phyloP scores from a whole-genome alignment of 768 basidiomycete species.

The Kwoniella shandongensis region DNA sequence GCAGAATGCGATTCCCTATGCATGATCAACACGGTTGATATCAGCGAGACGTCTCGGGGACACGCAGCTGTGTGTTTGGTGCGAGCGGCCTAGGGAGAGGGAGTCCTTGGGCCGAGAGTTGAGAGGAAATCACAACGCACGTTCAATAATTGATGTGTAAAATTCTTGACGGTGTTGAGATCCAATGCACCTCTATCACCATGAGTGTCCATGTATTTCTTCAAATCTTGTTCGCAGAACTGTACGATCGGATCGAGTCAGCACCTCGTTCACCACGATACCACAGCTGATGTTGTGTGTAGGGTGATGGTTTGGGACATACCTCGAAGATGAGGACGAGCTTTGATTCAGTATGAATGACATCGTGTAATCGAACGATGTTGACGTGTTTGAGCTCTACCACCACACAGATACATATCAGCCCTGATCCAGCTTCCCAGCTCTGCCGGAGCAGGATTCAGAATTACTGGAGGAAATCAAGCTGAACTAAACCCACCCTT shows the following conservation, averaged over 20 bases:
- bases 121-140: conserved; percentile 27
- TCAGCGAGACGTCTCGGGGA: background rate
- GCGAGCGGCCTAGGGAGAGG: no score
- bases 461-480: no score
- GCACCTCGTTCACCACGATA: no score
- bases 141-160: conserved; percentile 95
- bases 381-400: conserved; percentile 96
- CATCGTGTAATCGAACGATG: conserved; percentile 96
- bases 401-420: no score
- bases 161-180: conserved; percentile 81
- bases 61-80: background rate
- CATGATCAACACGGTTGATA: background rate
- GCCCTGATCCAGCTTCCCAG: no score
- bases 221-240: conserved; percentile 96
- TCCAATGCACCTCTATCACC: conserved; percentile 95
- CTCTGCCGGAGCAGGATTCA: no score
- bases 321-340: conserved; percentile 93
- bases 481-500: conserved; percentile 62
- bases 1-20: conserved; percentile 85
- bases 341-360: conserved; percentile 97
- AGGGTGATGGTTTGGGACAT: no score
- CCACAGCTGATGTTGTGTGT: no score
- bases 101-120: no score
- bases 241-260: conserved; percentile 16
- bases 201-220: conserved; percentile 98